Evolutionary conservation across 2,329 filamentous ascomycete species (phyloP).

Genomic region (Penicillium crustosum): DNA sequence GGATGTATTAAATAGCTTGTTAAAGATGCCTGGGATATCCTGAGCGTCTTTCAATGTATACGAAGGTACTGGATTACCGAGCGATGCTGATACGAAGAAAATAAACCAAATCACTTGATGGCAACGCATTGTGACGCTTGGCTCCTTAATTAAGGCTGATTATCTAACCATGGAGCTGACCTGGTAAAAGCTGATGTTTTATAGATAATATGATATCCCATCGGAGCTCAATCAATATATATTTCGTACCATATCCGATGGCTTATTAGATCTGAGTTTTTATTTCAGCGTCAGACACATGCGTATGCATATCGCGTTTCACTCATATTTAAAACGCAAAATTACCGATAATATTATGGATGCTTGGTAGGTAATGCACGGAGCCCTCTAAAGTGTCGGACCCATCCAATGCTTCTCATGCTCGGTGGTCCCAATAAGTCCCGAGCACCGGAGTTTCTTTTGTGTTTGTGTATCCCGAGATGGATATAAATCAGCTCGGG

Average conservation of each 20-base stretch:
- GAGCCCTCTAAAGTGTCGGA: background rate
- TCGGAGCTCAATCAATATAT: background rate
- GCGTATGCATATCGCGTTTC: background rate
- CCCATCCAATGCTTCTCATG: background rate
- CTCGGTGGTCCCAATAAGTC: background rate
- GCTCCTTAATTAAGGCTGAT: background rate
- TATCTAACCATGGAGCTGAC: background rate
- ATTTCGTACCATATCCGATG: background rate
- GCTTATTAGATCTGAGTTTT: background rate
- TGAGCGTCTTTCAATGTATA: background rate
- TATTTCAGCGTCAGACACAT: background rate
- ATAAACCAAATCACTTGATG: background rate
- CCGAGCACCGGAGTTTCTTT: slow-evolving; percentile 3
- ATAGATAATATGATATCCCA: background rate
- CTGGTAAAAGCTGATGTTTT: background rate
- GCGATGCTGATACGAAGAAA: background rate
- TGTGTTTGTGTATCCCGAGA: background rate
- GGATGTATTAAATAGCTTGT: background rate
- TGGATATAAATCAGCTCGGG: background rate
- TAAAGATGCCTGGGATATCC: background rate
- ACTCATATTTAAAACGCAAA: background rate
- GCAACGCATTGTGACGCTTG: background rate
- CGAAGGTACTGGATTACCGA: background rate
- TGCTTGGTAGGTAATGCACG: background rate
- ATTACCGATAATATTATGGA: background rate